Evolutionary conservation across 2,329 filamentous ascomycete genomes (phyloP).

Genomic region (Beauveria scarabaeidicola): DNA sequence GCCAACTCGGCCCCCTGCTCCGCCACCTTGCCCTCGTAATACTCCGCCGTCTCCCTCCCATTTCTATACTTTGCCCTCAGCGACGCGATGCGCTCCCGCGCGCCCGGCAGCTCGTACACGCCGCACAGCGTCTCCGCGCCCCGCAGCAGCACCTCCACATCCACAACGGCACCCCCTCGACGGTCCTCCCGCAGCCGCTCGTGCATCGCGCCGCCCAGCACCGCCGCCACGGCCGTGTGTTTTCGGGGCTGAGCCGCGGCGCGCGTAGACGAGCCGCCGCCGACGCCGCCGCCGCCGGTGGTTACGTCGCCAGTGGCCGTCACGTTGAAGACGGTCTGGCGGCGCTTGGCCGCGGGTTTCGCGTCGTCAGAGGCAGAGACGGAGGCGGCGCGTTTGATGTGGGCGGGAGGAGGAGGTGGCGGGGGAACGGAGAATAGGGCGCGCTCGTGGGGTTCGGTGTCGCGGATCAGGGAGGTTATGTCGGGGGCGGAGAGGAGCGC

Average conservation of each 20-base stretch:
- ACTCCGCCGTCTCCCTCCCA: slow-evolving; percentile 63
- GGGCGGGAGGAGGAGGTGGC: slow-evolving; percentile 33
- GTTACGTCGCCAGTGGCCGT: slow-evolving; percentile 51
- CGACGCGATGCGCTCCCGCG: slow-evolving; percentile 63
- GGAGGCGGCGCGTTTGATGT: slow-evolving; percentile 27
- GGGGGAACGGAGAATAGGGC: slow-evolving; percentile 89
- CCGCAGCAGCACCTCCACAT: slow-evolving; percentile 74
- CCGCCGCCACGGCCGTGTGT: slow-evolving; percentile 81
- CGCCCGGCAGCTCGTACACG: slow-evolving; percentile 78
- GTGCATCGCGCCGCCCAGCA: slow-evolving; percentile 80
- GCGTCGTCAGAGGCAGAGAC: slow-evolving; percentile 17
- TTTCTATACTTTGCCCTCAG: slow-evolving; percentile 64
- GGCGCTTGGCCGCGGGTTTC: slow-evolving; percentile 30
- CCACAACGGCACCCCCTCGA: slow-evolving; percentile 36
- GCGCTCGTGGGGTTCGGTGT: slow-evolving; percentile 89
- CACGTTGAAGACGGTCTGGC: slow-evolving; percentile 60
- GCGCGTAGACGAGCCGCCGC: slow-evolving; percentile 18
- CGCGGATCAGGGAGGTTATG: slow-evolving; percentile 88
- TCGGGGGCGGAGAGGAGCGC: slow-evolving; percentile 81
- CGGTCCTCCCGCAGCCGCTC: slow-evolving; percentile 60
- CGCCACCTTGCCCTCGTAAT: slow-evolving; percentile 72
- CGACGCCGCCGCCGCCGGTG: slow-evolving; percentile 41
- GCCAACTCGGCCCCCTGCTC: slow-evolving; percentile 68
- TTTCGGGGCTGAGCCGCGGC: slow-evolving; percentile 47
- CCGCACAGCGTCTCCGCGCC: slow-evolving; percentile 85